Base-by-base conservation (phyloP, 2,329 filamentous ascomycete genomes). In the Leptodontidium sp. region DNA sequence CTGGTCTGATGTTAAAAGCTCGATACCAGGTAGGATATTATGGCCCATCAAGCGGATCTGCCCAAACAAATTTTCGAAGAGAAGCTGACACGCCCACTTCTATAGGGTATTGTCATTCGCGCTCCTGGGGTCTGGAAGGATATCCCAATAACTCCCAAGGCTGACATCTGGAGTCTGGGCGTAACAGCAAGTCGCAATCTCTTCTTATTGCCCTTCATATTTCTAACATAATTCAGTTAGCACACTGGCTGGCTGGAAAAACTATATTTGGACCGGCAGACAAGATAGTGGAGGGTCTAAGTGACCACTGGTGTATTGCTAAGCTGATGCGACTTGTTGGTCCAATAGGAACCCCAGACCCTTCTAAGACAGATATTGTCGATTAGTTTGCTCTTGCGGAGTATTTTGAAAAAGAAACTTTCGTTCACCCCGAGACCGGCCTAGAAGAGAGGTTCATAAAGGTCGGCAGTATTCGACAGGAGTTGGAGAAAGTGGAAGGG, bases 141-240 rank as follows among this genome's bases (percentile, higher is more conserved):
- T 24, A n/a, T 58, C 3, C 15, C 15, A 9, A 38, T 38, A 38
- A 21, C 17, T 9, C 35, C 55, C 8, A 38, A 38, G 17, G 29
- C 55, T 24, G 55, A 58, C 15, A 15, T 58, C 4, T 58, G 55
- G 55, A 38, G 32, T 21, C 17, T 58, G 5, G 55, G 32, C n/a
- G 55, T 58, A 9, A 58, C 55, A 21, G 55, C 21, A 12, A 58
- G 55, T 40, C 35, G n/a, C 52, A 15, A 58, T 58, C 24, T 40
- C 4, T 24, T 21, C n/a, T 8, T n/a, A 35, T 35, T 21, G 15
- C 15, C 17, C 32, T 38, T n/a, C 9, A 3, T 6, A 11, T 43
- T 26, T 38, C 32, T 58, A 40, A 40, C 17, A 15, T 32, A 35
- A 35, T 29, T 32, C 15, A 58, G 55, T 58, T 58, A 15, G 55